Evolutionary conservation across 371 early-diverging fungal species (phyloP).

Genomic region (Mortierella sp.): DNA sequence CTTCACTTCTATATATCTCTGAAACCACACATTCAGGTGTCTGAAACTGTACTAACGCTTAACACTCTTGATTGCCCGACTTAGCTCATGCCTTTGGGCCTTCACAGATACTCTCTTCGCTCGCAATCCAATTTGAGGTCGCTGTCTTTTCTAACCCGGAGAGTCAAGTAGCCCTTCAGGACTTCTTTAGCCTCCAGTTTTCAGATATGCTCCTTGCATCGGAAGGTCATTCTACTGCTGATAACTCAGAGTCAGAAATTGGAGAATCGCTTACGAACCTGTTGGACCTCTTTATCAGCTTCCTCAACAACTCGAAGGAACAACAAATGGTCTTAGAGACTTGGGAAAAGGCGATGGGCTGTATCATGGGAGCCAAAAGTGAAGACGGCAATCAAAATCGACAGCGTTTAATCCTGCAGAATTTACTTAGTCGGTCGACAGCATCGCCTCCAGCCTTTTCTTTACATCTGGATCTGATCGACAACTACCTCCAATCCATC

Average conservation of each 20-base stretch:
- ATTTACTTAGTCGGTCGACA: slow-evolving; percentile 30
- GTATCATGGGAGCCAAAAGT: slow-evolving; percentile 29
- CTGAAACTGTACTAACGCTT: not conserved
- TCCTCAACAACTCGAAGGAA: slow-evolving; percentile 33
- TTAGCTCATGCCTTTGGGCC: slow-evolving; percentile 49
- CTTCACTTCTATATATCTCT: not conserved
- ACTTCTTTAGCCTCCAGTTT: slow-evolving; percentile 46
- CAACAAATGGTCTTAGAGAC: slow-evolving; percentile 18
- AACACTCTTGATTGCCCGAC: not conserved
- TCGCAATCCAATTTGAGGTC: slow-evolving; percentile 57
- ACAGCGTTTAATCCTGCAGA: slow-evolving; percentile 29
- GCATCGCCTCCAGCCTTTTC: slow-evolving; percentile 13
- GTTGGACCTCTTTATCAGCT: slow-evolving; percentile 45
- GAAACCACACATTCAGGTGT: not conserved
- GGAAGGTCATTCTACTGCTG: slow-evolving; percentile 20
- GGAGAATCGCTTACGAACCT: slow-evolving; percentile 37
- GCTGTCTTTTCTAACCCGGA: slow-evolving; percentile 51
- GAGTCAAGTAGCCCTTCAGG: slow-evolving; percentile 46
- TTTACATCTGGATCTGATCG: slow-evolving; percentile 25
- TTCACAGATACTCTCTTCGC: slow-evolving; percentile 46
- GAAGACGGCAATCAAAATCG: slow-evolving; percentile 12
- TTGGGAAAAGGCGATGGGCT: slow-evolving; percentile 44
- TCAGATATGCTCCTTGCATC: slow-evolving; percentile 45
- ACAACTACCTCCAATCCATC: slow-evolving; percentile 26
- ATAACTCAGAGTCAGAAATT: not conserved